Percentiles rank a stretch among this genome's conserved stretches.
These are phyloP conservation scores for Saitozyma sp. DNA, from an alignment of 768 basidiomycete genomes.

Conservation along the genomic window DNA sequence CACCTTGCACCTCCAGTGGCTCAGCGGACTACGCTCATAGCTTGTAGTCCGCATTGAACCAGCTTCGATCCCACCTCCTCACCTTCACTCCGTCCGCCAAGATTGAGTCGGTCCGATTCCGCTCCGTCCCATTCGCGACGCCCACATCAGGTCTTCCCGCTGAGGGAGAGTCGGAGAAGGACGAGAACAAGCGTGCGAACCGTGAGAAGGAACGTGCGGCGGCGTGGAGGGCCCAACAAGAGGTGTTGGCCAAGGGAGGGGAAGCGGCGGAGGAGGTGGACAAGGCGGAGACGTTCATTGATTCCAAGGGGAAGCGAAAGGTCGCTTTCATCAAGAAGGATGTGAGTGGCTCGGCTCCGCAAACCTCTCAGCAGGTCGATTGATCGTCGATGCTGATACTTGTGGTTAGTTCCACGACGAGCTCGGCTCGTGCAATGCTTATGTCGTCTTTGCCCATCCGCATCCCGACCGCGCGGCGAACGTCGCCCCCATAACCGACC, in stretches of 20 bases:
- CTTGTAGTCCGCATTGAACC: slow-evolving; percentile 70
- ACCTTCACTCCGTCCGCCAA: slow-evolving; percentile 70
- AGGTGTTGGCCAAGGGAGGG: slow-evolving; percentile 54
- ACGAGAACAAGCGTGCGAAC: slow-evolving; percentile 39
- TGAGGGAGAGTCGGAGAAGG: slow-evolving; percentile 31
- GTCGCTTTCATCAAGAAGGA: slow-evolving; percentile 89
- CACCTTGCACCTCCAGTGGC: neutral
- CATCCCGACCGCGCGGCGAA: slow-evolving; percentile 51
- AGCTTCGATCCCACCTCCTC: slow-evolving; percentile 74
- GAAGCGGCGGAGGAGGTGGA: slow-evolving; percentile 57
- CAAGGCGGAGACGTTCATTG: slow-evolving; percentile 63
- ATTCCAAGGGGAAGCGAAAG: slow-evolving; percentile 82
- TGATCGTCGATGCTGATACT: neutral
- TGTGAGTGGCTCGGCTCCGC: slow-evolving; percentile 31
- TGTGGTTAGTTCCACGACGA: slow-evolving; percentile 67
- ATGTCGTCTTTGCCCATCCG: slow-evolving; percentile 82
- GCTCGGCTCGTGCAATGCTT: slow-evolving; percentile 77
- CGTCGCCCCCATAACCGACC: slow-evolving; percentile 52
- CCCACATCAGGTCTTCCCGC: slow-evolving; percentile 68
- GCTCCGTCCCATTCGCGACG: slow-evolving; percentile 83
- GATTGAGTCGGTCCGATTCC: slow-evolving; percentile 90
- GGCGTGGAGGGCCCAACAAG: slow-evolving; percentile 52
- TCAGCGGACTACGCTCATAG: too few relatives aligned
- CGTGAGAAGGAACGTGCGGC: slow-evolving; percentile 50
- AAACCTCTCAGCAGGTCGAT: neutral